Percentiles rank a stretch among this genome's conserved stretches.
These are phyloP conservation scores for Salicornia ramosissima DNA, from an alignment of 148 eudicot species.

Conservation along the genomic window DNA sequence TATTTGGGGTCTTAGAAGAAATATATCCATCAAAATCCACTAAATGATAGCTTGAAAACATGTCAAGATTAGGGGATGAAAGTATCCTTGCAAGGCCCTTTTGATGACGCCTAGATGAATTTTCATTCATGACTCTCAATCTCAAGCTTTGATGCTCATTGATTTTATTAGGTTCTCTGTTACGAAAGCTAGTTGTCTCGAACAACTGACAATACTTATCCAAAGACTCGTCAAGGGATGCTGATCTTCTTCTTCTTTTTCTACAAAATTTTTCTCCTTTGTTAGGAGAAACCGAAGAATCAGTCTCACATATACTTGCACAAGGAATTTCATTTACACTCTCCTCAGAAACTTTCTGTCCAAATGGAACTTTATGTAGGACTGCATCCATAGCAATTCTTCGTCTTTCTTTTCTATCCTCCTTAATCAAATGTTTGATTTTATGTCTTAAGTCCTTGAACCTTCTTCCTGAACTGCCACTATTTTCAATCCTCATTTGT, in stretches of 20 bases:
- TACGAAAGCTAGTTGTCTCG: constrained; percentile 30
- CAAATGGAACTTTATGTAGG: constrained; percentile 73
- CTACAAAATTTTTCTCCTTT: constrained; percentile 1
- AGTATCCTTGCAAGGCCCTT: constrained; percentile 46
- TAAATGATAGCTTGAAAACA: constrained; percentile 20
- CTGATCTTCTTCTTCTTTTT: constrained; percentile 29
- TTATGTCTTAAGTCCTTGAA: constrained; percentile 58
- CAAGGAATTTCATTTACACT: constrained; percentile 17
- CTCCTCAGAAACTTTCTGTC: constrained; percentile 36
- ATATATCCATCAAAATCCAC: constrained; percentile 20
- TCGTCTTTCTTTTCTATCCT: constrained; percentile 61
- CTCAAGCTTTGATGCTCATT: constrained; percentile 24
- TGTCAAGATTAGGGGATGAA: constrained; percentile 65
- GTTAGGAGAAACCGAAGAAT: neutral
- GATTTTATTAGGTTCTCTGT: constrained; percentile 25
- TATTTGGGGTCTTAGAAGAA: constrained; percentile 13
- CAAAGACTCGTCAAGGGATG: constrained; percentile 52
- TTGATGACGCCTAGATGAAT: constrained; percentile 11
- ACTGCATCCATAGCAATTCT: constrained; percentile 74
- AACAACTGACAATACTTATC: constrained; percentile 49
- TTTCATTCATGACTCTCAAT: constrained; percentile 27
- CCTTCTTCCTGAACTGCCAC: constrained; percentile 18
- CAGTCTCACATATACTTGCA: constrained; percentile 4
- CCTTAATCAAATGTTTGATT: constrained; percentile 57
- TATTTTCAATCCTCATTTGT: neutral